Evolutionary conservation across 2,329 filamentous ascomycete genomes (phyloP).

Genomic region (Phialemoniopsis sp.): DNA sequence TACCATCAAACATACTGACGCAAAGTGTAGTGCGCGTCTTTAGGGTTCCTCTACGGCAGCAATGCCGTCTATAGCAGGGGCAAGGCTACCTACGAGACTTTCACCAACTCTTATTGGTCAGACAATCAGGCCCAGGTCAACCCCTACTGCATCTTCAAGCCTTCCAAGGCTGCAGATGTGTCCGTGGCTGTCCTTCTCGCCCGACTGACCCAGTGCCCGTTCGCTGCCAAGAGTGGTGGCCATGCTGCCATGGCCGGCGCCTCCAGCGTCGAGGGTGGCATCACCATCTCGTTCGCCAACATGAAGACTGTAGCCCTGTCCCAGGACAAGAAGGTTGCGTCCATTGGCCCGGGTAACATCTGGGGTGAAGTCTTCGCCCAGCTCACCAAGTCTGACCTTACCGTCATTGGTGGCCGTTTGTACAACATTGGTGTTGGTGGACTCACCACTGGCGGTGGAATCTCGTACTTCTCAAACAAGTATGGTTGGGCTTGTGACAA

Average conservation of each 20-base stretch:
- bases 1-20: no score
- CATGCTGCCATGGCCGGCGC: constrained; percentile 40
- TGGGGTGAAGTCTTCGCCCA: constrained; percentile 34
- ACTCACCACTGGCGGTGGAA: constrained; percentile 48
- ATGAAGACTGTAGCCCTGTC: constrained; percentile 29
- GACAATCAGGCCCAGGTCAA: constrained; percentile 16
- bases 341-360: constrained; percentile 39
- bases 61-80: no score
- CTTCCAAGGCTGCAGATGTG: constrained; percentile 23
- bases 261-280: constrained; percentile 33
- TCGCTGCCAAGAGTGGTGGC: constrained; percentile 43
- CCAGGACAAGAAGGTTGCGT: constrained; percentile 24
- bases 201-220: constrained; percentile 18
- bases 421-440: constrained; percentile 42
- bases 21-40: no score
- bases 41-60: no score
- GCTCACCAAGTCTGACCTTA: constrained; percentile 34
- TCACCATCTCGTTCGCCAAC: constrained; percentile 35
- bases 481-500: constrained; percentile 47
- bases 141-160: constrained; percentile 24
- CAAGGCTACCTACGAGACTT: no score
- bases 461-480: constrained; percentile 45
- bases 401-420: constrained; percentile 38
- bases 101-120: constrained; percentile 26
- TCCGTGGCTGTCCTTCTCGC: constrained; percentile 16